phyloP scores from a whole-genome alignment of 768 basidiomycete genomes.

The Dictyophora rubrovolvata region DNA sequence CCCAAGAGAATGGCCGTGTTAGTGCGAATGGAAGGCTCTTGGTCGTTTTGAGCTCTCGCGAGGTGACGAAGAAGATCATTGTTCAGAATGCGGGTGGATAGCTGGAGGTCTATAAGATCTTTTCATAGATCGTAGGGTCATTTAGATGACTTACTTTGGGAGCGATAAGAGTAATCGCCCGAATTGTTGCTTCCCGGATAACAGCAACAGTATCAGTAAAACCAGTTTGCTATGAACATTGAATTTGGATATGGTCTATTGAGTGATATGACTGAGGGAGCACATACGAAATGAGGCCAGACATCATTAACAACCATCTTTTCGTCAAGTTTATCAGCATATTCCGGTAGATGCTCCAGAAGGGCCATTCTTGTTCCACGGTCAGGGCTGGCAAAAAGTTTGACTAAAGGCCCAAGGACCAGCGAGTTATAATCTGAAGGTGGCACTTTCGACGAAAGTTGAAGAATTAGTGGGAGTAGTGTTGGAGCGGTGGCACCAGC shows the following conservation, averaged over 20 bases:
- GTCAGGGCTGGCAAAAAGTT: constrained; percentile 82
- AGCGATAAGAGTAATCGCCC: constrained; percentile 73
- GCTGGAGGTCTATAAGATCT: constrained; percentile 21
- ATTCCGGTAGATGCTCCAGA: constrained; percentile 75
- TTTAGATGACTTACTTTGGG: constrained; percentile 51
- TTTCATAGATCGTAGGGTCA: neutral
- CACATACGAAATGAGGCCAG: constrained; percentile 81
- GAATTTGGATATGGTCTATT: neutral
- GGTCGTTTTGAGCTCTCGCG: constrained; percentile 86
- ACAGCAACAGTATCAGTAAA: constrained; percentile 91
- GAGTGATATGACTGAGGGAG: neutral
- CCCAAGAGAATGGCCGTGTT: constrained; percentile 97
- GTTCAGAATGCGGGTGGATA: constrained; percentile 82
- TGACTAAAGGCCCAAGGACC: constrained; percentile 71
- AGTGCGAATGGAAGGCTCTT: constrained; percentile 91
- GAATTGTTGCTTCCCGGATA: constrained; percentile 90
- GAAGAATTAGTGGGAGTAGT: constrained; percentile 77
- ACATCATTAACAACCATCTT: constrained; percentile 78
- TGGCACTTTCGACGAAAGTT: constrained; percentile 62
- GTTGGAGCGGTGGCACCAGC: constrained; percentile 66
- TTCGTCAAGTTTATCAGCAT: constrained; percentile 79
- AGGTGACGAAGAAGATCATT: constrained; percentile 91
- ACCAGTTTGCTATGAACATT: constrained; percentile 67
- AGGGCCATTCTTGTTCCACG: constrained; percentile 91
- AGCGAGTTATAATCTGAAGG: constrained; percentile 58